A percentile compares a stretch with the other conserved stretches of the same genome.
These are phyloP conservation scores for Ramaria sp. DNA, from an alignment of 768 basidiomycete species.

Conservation along the genomic window DNA sequence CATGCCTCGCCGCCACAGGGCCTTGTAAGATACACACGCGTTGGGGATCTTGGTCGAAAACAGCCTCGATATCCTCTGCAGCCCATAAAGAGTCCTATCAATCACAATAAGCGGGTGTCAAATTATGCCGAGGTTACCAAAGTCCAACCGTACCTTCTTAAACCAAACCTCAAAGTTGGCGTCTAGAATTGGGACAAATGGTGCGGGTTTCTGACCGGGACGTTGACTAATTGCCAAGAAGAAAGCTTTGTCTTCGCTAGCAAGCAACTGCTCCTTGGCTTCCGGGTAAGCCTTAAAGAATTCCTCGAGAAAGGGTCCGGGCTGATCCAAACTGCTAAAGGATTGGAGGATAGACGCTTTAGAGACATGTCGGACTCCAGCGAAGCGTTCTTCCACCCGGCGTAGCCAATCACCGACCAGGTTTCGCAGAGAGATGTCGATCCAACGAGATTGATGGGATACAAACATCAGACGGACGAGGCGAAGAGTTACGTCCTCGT, in stretches of 20 bases:
- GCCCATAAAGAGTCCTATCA: conserved; percentile 91
- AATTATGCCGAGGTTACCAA: neutral
- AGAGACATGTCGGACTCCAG: conserved; percentile 66
- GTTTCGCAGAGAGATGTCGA: conserved; percentile 85
- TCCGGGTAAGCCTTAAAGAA: conserved; percentile 84
- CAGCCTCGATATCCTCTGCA: conserved; percentile 95
- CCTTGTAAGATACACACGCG: conserved; percentile 97
- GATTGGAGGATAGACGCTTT: conserved; percentile 82
- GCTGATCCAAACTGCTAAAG: conserved; percentile 77
- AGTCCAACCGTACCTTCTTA: conserved; percentile 67
- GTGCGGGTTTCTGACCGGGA: conserved; percentile 95
- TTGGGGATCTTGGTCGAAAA: conserved; percentile 98
- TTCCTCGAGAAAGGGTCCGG: conserved; percentile 57
- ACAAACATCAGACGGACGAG: conserved; percentile 95
- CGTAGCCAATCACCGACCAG: conserved; percentile 95
- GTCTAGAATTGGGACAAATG: conserved; percentile 95
- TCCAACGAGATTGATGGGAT: conserved; percentile 83
- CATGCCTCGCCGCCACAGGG: conserved; percentile 87
- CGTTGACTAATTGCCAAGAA: conserved; percentile 95
- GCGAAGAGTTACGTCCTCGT: conserved; percentile 88
- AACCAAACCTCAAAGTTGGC: conserved; percentile 97
- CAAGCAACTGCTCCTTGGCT: conserved; percentile 77
- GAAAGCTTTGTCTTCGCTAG: conserved; percentile 88
- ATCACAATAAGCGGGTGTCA: conserved; percentile 1
- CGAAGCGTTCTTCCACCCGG: conserved; percentile 90